Percentiles rank a stretch among this genome's conserved stretches.
phyloP scores from a whole-genome alignment of 768 basidiomycete species.

The Mycena alexandri region DNA sequence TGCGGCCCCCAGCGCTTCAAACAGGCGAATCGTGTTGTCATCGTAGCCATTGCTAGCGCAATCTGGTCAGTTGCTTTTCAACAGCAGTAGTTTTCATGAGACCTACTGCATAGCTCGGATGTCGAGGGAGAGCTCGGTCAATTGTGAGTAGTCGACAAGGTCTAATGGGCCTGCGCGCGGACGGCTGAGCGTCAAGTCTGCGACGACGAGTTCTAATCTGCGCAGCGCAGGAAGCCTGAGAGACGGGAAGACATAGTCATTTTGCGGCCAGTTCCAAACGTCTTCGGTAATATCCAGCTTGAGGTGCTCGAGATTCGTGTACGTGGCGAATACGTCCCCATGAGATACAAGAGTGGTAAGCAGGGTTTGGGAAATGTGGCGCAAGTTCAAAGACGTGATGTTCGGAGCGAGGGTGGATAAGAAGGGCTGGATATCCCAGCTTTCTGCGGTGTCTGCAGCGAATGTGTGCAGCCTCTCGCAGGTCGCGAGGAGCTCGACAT shows the following conservation, averaged over 20 bases:
- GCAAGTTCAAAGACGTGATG: constrained; percentile 31
- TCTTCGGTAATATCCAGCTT: constrained; percentile 40
- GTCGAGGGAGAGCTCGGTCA: constrained; percentile 34
- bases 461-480: constrained; percentile 23
- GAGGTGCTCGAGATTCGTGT: constrained; percentile 24
- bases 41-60: not conserved
- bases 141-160: constrained; percentile 28
- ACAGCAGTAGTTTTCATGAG: too few species aligned
- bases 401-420: constrained; percentile 24
- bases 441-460: constrained; percentile 21
- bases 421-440: constrained; percentile 30
- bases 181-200: constrained; percentile 32
- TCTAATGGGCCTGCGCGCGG: constrained; percentile 34
- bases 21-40: constrained; percentile 19
- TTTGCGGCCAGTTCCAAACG: constrained; percentile 41
- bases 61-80: not conserved
- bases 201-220: constrained; percentile 37
- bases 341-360: constrained; percentile 18
- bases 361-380: constrained; percentile 22
- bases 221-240: constrained; percentile 37
- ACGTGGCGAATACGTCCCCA: constrained; percentile 21
- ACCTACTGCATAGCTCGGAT: constrained; percentile 30
- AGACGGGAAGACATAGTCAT: constrained; percentile 28
- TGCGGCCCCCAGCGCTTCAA: constrained; percentile 12
- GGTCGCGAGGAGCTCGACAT: constrained; percentile 9